Conservation (phyloP, 2,329 filamentous ascomycete genomes). For the Cytospora schulzeri region DNA sequence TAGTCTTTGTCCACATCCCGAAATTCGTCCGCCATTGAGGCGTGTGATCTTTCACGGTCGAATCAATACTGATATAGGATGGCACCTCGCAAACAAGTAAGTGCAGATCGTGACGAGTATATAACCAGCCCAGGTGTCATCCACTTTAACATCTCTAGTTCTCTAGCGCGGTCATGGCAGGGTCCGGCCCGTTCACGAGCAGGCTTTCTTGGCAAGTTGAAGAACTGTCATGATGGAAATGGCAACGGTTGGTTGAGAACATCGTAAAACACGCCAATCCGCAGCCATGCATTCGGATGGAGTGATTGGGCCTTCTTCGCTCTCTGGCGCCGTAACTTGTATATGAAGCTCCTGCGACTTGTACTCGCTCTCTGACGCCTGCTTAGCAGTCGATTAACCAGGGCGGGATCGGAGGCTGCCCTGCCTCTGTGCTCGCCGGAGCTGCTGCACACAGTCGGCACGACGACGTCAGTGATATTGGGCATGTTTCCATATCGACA, state of each 20-base stretch:
- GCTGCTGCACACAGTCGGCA: slow-evolving; percentile 1
- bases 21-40: background rate
- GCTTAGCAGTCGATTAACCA: background rate
- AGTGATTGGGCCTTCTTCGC: too few relatives aligned
- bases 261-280: too few relatives aligned
- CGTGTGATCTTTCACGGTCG: background rate
- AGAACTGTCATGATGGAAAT: too few relatives aligned
- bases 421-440: slow-evolving; percentile 19
- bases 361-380: background rate
- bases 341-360: background rate
- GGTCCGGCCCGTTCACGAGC: too few relatives aligned
- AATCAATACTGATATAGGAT: background rate
- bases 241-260: too few relatives aligned
- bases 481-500: slow-evolving; percentile 26
- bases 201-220: too few relatives aligned
- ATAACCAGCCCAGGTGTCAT: background rate
- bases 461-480: slow-evolving; percentile 26
- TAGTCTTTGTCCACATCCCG: background rate
- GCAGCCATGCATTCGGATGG: too few relatives aligned
- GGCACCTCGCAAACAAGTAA: background rate
- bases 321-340: too few relatives aligned
- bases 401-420: background rate
- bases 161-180: too few relatives aligned
- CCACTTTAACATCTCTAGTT: background rate
- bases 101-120: background rate